phyloP scores from a whole-genome alignment of 129 eudicot genomes.

The Centaurea solstitialis region DNA sequence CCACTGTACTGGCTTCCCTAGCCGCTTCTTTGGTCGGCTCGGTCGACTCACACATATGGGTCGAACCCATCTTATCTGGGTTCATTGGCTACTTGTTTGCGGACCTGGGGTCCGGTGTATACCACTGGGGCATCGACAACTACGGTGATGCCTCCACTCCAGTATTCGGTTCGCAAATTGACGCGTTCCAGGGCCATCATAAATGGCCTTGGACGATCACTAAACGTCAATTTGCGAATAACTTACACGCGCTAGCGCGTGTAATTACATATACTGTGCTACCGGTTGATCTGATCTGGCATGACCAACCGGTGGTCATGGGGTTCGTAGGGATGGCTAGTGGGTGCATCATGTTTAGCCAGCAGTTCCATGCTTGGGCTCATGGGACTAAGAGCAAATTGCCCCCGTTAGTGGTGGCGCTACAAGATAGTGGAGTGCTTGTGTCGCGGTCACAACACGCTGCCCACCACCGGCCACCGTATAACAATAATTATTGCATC shows the following conservation, averaged over 20 bases:
- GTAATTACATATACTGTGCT: slow-evolving; percentile 49
- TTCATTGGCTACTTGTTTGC: slow-evolving; percentile 72
- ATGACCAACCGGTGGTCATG: slow-evolving; percentile 48
- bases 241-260: slow-evolving; percentile 72
- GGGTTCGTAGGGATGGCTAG: slow-evolving; percentile 67
- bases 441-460: slow-evolving; percentile 64
- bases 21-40: slow-evolving; percentile 50
- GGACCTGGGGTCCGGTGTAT: slow-evolving; percentile 91
- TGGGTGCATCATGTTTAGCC: slow-evolving; percentile 95
- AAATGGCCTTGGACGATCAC: slow-evolving; percentile 95
- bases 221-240: slow-evolving; percentile 74
- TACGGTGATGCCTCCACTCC: slow-evolving; percentile 77
- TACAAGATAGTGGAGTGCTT: slow-evolving; percentile 60
- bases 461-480: slow-evolving; percentile 73
- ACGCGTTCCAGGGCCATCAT: slow-evolving; percentile 94
- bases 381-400: slow-evolving; percentile 67
- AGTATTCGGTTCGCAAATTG: slow-evolving; percentile 76
- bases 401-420: slow-evolving; percentile 52
- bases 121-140: slow-evolving; percentile 97
- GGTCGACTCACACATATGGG: slow-evolving; percentile 50
- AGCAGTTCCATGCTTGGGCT: slow-evolving; percentile 92
- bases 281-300: slow-evolving; percentile 51
- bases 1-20: slow-evolving; percentile 62
- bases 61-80: slow-evolving; percentile 71
- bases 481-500: slow-evolving; percentile 67